Base-by-base conservation (phyloP, 495 filamentous ascomycete species). In the Neurospora africana region DNA sequence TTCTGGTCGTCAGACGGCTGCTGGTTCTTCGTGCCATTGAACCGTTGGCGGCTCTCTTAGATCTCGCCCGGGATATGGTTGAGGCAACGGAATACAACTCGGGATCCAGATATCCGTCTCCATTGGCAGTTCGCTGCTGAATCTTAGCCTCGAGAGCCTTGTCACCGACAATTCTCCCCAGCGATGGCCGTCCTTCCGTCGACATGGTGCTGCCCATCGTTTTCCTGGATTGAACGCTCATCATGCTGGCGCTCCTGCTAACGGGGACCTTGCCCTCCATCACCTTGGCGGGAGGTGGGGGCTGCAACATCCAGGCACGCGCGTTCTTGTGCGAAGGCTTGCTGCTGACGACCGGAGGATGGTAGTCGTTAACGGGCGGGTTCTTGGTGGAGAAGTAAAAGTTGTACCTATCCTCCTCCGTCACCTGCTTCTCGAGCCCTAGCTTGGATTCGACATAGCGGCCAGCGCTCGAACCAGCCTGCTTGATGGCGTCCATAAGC, bases 241-340 rank as follows among this genome's bases (percentile, higher is more conserved):
- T 75, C 70, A 79, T 77, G 72, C 81, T 82, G 58, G 83, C 79
- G 73, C 83, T 89, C 68, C 87, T 80, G 74, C 85, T 85, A 70
- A 84, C 83, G 10, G 82, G 83, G 19, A 89, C 84, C 78, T 94
- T 95, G 72, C 93, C 93, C 75, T 89, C 91, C 94, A 97, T 97
- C 68, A 97, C 82, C 76, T 88, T 91, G 21, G 93, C 92, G 68
- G 87, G 87, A 43, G 94, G 94, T 4, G 93, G 93, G 3, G 93
- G 94, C 79, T 95, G 92, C 39, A 97, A 83, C 93, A 97, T 95
- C 94, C 94, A 97, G 75, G 83, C 82, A n/a, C 89, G 89, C 70
- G 90, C 91, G 33, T 88, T 88, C 69, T 84, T 86, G 77, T 89
- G 87, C 21, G 84, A 81, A 8, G 92, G 91, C 58, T 84, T 87